phyloP scores from a whole-genome alignment of 257 asterid genomes.

The Anisodus acutangulus region DNA sequence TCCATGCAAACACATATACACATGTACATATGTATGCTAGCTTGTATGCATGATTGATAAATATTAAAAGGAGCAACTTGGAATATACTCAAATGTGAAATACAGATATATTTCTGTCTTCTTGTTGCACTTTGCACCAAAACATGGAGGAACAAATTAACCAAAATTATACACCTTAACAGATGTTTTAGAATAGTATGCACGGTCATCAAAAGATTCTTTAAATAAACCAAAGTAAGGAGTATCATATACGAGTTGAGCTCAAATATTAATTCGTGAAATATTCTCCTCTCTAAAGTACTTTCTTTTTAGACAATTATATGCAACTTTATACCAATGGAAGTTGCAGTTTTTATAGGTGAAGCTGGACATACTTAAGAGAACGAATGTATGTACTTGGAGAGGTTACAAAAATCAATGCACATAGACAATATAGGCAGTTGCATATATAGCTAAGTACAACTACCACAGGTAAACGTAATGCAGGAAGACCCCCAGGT shows the following conservation, averaged over 20 bases:
- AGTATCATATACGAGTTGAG: not conserved
- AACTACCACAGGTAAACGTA: constrained; percentile 96
- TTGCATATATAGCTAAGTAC: constrained; percentile 47
- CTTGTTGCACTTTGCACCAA: constrained; percentile 1
- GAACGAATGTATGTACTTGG: constrained; percentile 1
- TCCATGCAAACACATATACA: not conserved
- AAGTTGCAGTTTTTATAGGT: not conserved
- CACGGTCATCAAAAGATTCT: constrained; percentile 14
- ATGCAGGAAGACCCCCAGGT: constrained; percentile 69
- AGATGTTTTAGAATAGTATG: not conserved
- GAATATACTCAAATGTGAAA: not conserved
- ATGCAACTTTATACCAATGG: not conserved
- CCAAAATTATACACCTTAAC: constrained; percentile 8
- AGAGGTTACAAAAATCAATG: constrained; percentile 23
- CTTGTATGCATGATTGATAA: not conserved
- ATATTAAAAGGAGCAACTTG: not conserved
- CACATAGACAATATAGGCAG: constrained; percentile 11
- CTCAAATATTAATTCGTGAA: constrained; percentile 17
- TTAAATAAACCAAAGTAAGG: not conserved
- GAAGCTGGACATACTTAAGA: constrained; percentile 8
- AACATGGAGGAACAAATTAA: constrained; percentile 8
- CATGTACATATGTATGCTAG: not conserved
- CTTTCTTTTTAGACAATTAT: not conserved
- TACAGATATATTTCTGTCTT: not conserved
- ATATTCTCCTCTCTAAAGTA: not conserved